phyloP scores from a whole-genome alignment of 257 asterid genomes.

The Gentiana macrophylla region DNA sequence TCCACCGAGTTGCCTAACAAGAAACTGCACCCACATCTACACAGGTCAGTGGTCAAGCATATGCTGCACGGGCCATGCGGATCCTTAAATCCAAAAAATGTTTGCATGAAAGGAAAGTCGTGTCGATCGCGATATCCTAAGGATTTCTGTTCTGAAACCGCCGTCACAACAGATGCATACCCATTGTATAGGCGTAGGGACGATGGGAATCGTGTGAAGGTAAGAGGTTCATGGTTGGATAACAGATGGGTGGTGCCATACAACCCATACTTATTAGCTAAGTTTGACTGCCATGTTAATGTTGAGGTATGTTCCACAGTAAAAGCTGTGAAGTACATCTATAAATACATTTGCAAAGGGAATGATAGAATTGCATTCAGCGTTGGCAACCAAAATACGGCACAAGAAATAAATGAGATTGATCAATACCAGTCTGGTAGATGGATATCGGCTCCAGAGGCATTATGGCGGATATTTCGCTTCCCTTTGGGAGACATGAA shows the following conservation, averaged over 20 bases:
- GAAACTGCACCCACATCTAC: not conserved
- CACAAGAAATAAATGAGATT: not conserved
- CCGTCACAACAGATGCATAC: not conserved
- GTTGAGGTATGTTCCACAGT: not conserved
- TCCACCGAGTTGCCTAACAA: not conserved
- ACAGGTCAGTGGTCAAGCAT: not conserved
- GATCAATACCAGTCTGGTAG: not conserved
- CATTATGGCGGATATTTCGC: not conserved
- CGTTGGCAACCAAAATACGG: no score
- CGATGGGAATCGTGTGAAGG: not conserved
- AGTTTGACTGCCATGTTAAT: constrained; percentile 2
- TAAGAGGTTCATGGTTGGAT: not conserved
- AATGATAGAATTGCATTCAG: not conserved
- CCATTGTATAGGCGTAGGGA: not conserved
- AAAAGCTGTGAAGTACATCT: not conserved
- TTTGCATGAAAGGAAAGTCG: not conserved
- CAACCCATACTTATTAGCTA: not conserved
- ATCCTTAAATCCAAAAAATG: not conserved
- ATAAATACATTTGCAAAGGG: constrained; percentile 1
- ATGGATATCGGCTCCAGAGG: not conserved
- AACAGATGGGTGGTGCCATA: not conserved
- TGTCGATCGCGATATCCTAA: constrained; percentile 4
- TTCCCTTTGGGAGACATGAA: not conserved
- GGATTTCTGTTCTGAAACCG: not conserved
- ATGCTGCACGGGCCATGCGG: constrained; percentile 1